Evolutionary conservation across 805 yeast species (phyloP).

Genomic region (Barnettozyma salicaria): DNA sequence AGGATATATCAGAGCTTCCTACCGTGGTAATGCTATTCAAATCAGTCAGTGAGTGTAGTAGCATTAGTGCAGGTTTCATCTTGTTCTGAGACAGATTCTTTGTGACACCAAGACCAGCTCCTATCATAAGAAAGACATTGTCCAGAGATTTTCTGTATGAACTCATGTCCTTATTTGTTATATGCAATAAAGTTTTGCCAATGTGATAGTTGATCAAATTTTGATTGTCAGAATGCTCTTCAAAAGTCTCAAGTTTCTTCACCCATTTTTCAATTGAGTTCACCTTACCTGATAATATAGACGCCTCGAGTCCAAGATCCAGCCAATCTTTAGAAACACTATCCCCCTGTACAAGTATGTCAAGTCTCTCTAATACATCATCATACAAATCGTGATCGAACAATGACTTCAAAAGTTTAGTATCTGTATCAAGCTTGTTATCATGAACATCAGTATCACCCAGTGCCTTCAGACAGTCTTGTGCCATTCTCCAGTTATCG

Average conservation of each 20-base stretch:
- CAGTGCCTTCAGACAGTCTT: conserved; percentile 72
- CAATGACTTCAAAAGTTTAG: conserved; percentile 62
- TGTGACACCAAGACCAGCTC: conserved; percentile 47
- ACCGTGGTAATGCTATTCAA: conserved; percentile 27
- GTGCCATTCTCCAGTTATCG: conserved; percentile 82
- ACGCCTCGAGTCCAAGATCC: conserved; percentile 66
- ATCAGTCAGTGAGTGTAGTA: conserved; percentile 59
- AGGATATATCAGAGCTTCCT: neutral
- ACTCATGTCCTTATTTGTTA: conserved; percentile 30
- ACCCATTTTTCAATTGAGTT: conserved; percentile 54
- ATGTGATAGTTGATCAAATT: conserved; percentile 53
- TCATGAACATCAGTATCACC: conserved; percentile 35
- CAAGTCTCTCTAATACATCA: conserved; percentile 30
- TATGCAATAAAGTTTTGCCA: conserved; percentile 54
- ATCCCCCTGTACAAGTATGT: conserved; percentile 8
- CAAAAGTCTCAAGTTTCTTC: conserved; percentile 38
- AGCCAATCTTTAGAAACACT: conserved; percentile 42
- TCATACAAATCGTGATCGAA: conserved; percentile 73
- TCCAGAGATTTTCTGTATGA: conserved; percentile 38
- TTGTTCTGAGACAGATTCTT: conserved; percentile 47
- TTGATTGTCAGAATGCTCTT: conserved; percentile 43
- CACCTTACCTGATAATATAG: conserved; percentile 58
- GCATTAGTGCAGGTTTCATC: conserved; percentile 41
- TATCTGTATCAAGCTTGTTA: conserved; percentile 27
- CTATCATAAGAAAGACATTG: conserved; percentile 52